Percentiles rank a stretch among this genome's conserved stretches.
These are phyloP conservation scores for Boletus vermiculosoides DNA, from an alignment of 768 basidiomycete species.

Conservation along the genomic window DNA sequence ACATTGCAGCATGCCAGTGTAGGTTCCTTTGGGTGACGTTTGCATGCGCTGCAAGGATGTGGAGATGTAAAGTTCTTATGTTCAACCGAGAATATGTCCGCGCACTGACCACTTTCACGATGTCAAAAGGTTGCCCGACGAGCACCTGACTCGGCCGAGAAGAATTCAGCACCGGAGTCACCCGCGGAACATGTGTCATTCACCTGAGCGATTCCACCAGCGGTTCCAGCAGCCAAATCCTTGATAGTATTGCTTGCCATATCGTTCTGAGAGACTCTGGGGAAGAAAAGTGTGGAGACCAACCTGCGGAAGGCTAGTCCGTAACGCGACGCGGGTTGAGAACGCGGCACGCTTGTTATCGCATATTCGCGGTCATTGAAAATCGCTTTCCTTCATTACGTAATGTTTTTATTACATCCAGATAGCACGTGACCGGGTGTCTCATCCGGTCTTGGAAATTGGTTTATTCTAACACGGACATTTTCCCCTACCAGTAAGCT, in stretches of 20 bases:
- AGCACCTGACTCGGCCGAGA: slow-evolving; percentile 54
- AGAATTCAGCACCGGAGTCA: slow-evolving; percentile 1
- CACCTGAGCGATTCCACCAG: slow-evolving; percentile 89
- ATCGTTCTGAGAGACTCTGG: background rate
- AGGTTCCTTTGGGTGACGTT: slow-evolving; percentile 88
- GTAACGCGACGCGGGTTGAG: background rate
- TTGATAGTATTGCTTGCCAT: slow-evolving; percentile 62
- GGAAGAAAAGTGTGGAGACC: background rate
- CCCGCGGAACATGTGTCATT: slow-evolving; percentile 2
- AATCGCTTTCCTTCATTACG: background rate
- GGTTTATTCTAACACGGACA: background rate
- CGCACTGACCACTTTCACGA: slow-evolving; percentile 87
- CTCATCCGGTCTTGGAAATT: slow-evolving; percentile 7
- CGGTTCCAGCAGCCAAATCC: slow-evolving; percentile 86
- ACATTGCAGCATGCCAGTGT: slow-evolving; percentile 83
- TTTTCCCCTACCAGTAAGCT: slow-evolving; percentile 13
- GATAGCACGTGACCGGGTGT: slow-evolving; percentile 15
- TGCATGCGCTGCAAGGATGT: slow-evolving; percentile 74
- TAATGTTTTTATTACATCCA: background rate
- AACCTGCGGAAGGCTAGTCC: background rate
- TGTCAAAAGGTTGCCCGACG: slow-evolving; percentile 94
- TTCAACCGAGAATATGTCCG: background rate
- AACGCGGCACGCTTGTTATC: slow-evolving; percentile 2
- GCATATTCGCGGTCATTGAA: slow-evolving; percentile 26
- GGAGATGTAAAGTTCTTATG: slow-evolving; percentile 9